Conservation (phyloP, 371 early-diverging fungal genomes). For the Lichtheimia corymbifera region DNA sequence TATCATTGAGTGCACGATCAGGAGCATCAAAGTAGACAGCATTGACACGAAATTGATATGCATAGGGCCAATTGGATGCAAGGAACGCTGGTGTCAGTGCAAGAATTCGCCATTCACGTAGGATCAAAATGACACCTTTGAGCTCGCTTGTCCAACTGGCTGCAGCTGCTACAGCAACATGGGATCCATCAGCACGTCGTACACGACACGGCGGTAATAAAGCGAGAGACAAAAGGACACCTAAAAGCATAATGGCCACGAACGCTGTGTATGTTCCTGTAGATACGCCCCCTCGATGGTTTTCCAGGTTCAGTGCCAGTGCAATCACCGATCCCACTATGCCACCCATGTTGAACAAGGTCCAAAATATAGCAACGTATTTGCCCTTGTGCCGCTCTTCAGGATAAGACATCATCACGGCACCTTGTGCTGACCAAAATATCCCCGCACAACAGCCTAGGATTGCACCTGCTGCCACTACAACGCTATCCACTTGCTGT, state of each 20-base stretch:
- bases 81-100: conserved; percentile 63
- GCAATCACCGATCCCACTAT: conserved; percentile 75
- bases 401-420: conserved; percentile 72
- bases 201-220: conserved; percentile 65
- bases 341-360: conserved; percentile 79
- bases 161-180: conserved; percentile 50
- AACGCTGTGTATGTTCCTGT: conserved; percentile 68
- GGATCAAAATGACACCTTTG: conserved; percentile 59
- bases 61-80: conserved; percentile 77
- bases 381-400: conserved; percentile 70
- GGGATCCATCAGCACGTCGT: conserved; percentile 64
- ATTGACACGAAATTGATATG: conserved; percentile 61
- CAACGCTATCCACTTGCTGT: conserved; percentile 41
- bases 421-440: conserved; percentile 71
- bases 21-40: conserved; percentile 58
- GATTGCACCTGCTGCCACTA: conserved; percentile 61
- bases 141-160: conserved; percentile 57
- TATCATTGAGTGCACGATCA: conserved; percentile 66
- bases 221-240: conserved; percentile 52
- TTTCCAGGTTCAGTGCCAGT: conserved; percentile 61
- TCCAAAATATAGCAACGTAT: conserved; percentile 80
- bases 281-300: conserved; percentile 29
- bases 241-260: conserved; percentile 65
- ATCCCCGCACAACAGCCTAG: conserved; percentile 64
- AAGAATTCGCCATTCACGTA: conserved; percentile 49